Evolutionary conservation across 2,329 filamentous ascomycete species (phyloP).

Genomic region (Fusarium citri): DNA sequence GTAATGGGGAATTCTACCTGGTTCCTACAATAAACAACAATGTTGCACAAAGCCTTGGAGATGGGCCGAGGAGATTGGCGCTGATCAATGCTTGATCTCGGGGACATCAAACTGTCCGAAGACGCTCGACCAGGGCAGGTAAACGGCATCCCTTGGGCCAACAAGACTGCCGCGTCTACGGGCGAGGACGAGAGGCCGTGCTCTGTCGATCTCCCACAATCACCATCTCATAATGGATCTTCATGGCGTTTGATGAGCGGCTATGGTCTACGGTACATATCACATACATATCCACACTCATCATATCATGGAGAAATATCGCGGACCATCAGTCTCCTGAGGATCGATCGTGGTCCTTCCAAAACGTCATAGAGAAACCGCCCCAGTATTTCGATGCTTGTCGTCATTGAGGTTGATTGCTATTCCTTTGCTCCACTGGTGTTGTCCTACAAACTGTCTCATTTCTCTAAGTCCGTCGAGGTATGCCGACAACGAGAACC

Average conservation of each 20-base stretch:
- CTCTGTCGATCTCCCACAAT: conserved; percentile 21
- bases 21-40: background rate
- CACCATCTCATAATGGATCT: conserved; percentile 17
- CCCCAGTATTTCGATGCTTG: background rate
- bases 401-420: background rate
- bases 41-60: conserved; percentile 2
- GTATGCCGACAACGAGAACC: conserved; percentile 2
- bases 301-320: conserved; percentile 28
- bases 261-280: conserved; percentile 2
- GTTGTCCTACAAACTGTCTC: background rate
- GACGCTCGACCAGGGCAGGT: background rate
- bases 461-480: conserved; percentile 7
- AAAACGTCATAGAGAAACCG: background rate
- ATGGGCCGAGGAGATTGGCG: background rate
- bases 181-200: conserved; percentile 11
- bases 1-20: background rate
- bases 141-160: background rate
- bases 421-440: background rate
- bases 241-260: conserved; percentile 12
- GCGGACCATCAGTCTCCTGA: conserved; percentile 1
- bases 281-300: conserved; percentile 19
- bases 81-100: conserved; percentile 8
- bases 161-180: conserved; percentile 9
- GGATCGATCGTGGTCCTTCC: conserved; percentile 3
- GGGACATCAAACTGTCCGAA: background rate